Base-by-base conservation (phyloP, 495 filamentous ascomycete species). In the Trichoderma asperelloides region DNA sequence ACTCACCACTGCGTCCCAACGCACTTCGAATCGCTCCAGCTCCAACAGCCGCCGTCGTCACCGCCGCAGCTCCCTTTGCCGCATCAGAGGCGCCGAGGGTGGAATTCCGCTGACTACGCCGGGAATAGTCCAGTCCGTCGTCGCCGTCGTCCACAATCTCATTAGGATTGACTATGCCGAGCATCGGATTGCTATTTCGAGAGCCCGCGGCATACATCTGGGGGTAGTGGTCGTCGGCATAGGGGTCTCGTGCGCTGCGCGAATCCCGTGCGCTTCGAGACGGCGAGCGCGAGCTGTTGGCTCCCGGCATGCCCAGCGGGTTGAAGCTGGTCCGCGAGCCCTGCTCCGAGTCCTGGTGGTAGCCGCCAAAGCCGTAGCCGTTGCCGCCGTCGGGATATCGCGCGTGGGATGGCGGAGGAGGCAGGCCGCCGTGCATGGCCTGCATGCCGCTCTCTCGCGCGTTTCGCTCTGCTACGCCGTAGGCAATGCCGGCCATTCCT, bases 81-180 rank as follows among this genome's bases (percentile, higher is more conserved):
- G 71, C 70, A 2, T 74, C 71, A 25, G 79, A 80, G 13, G 87
- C 72, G 69, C 84, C 84, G 43, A 89, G 74, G 69, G 85, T 82
- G 37, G 85, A 87, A 62, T 78, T 74, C 73, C 78, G 69, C 68
- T 81, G 70, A 70, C 77, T 66, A 66, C 74, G 74, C 30, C 76
- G 74, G 1, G 65, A 67, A 66, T 86, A 85, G 11, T 81, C 77
- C 62, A 92, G 82, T 4, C 88, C 91, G 69, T 96, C 92, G 70
- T 96, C 92, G 9, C 89, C 91, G 71, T 96, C 92, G 71, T 97
- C 92, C 3, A 83, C 87, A 65, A 96, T 93, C 2, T 88, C 87
- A 68, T 89, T 85, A 0, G 92, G 91, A 72, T 96, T 88, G 64
- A 96, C 87, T 18, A 82, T 79, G 8, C 82, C 78, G 67, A 84